Percentiles rank a stretch among this genome's conserved stretches.
These are phyloP conservation scores for Zymoseptoria passerinii DNA, from an alignment of 2,329 filamentous ascomycete species.

Conservation along the genomic window DNA sequence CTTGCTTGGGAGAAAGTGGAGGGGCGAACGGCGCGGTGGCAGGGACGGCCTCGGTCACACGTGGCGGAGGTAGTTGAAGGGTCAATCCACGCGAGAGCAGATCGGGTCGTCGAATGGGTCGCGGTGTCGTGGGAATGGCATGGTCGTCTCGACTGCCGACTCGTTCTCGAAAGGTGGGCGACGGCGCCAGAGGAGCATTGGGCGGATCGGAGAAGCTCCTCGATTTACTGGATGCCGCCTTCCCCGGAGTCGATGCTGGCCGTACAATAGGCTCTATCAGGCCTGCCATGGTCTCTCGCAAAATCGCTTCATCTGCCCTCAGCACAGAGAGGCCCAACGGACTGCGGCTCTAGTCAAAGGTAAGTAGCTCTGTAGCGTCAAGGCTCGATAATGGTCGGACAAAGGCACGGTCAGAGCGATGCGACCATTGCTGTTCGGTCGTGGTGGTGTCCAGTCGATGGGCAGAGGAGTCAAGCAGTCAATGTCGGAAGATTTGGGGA, in stretches of 20 bases:
- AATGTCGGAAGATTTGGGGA: neutral
- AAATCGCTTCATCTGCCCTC: neutral
- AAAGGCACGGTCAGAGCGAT: neutral
- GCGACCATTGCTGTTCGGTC: neutral
- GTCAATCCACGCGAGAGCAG: slow-evolving; percentile 57
- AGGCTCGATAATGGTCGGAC: neutral
- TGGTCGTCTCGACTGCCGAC: slow-evolving; percentile 35
- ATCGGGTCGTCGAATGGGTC: slow-evolving; percentile 61
- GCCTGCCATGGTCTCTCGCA: slow-evolving; percentile 1
- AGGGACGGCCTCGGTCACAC: slow-evolving; percentile 5
- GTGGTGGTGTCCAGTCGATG: no score
- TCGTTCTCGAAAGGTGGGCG: slow-evolving; percentile 36
- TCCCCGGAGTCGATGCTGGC: slow-evolving; percentile 2
- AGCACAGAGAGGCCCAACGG: neutral
- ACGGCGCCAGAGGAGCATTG: slow-evolving; percentile 36
- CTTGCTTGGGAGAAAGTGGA: slow-evolving; percentile 73
- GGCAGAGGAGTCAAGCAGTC: neutral
- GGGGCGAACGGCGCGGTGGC: slow-evolving; percentile 33
- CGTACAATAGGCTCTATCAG: neutral
- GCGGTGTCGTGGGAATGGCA: slow-evolving; percentile 31
- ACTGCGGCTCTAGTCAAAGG: neutral
- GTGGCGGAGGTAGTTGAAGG: slow-evolving; percentile 54
- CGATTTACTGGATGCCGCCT: slow-evolving; percentile 22
- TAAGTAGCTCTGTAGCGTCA: neutral
- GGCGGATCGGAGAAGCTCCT: slow-evolving; percentile 32